Percentiles rank a stretch among this genome's conserved stretches.
Conservation (phyloP, 2,329 filamentous ascomycete species). For the Aspergillus sp. region DNA sequence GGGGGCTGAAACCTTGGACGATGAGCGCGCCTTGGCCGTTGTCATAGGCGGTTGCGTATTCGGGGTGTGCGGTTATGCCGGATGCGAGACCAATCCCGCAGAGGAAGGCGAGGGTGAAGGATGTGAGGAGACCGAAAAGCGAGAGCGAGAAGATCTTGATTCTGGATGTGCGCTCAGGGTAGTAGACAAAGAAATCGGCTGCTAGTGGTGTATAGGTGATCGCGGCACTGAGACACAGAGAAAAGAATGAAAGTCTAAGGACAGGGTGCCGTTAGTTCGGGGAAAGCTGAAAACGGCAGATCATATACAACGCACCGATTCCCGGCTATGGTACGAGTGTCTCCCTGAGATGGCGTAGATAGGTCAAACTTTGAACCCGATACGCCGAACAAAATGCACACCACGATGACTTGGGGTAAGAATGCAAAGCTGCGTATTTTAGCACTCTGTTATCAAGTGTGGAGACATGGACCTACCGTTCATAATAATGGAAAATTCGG, state of each 20-base stretch:
- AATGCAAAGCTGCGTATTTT: slow-evolving; percentile 55
- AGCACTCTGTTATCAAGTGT: slow-evolving; percentile 6
- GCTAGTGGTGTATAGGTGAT: slow-evolving; percentile 64
- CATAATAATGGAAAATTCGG: slow-evolving; percentile 66
- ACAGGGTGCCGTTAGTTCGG: background rate
- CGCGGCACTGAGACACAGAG: slow-evolving; percentile 63
- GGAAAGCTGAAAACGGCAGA: too few species aligned
- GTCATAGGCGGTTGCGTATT: slow-evolving; percentile 59
- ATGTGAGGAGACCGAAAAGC: slow-evolving; percentile 55
- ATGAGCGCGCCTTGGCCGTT: slow-evolving; percentile 64
- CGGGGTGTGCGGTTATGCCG: slow-evolving; percentile 52
- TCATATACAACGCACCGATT: slow-evolving; percentile 30
- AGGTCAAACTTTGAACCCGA: slow-evolving; percentile 62
- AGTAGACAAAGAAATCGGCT: slow-evolving; percentile 70
- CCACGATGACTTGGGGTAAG: slow-evolving; percentile 61
- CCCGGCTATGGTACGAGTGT: slow-evolving; percentile 53
- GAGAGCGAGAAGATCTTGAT: slow-evolving; percentile 59
- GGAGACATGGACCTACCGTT: slow-evolving; percentile 47
- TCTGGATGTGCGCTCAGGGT: slow-evolving; percentile 53
- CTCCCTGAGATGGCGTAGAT: slow-evolving; percentile 51
- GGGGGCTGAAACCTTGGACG: slow-evolving; percentile 59
- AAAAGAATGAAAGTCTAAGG: slow-evolving; percentile 65
- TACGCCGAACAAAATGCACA: slow-evolving; percentile 62
- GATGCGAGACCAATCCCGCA: slow-evolving; percentile 63
- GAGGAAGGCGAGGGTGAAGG: slow-evolving; percentile 62